Base-by-base conservation (phyloP, 305 asterid genomes). In the Fraxinus sp. region DNA sequence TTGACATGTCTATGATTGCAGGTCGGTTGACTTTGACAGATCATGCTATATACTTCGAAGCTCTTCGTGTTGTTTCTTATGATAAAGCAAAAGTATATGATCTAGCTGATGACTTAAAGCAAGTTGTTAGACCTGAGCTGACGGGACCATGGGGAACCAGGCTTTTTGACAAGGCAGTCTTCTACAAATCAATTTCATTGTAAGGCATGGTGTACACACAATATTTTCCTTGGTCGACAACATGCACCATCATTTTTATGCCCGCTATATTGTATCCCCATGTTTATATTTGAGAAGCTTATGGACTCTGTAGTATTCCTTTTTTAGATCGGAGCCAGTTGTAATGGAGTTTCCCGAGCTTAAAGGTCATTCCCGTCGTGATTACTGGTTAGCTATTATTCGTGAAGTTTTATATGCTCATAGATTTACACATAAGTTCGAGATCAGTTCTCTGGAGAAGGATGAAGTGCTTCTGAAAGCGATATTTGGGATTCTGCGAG, bases 131-230 rank as follows among this genome's bases (percentile, higher is more conserved):
- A 90, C 96, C 99, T 62, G 99, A 94, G 87, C 92, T 95, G 57
- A 93, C 99, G 9, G 99, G 98, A 78, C 98, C 99, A 14, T 95
- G 97, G 99, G 99, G 99, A 77, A 91, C 99, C 78, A 90, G 97
- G 85, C 94, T 95, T 83, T 95, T 95, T 78, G 98, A 95, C 87
- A 95, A 90, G 89, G 99, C 98, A 7, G 92, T 95, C 88, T 89
- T 89, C 83, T 95, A 94, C 82, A 95, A 95, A 83, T 94, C 99
- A 82, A 80, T 59, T 78, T 90, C 88, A 82, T 84, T 95, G 99
- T 95, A 89, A 94, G 97, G 79, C 87, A 79, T 79, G 79, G 81
- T 75, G 70, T 13, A 46, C 83, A 85, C 75, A 35, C 68, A 33
- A 36, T 66, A 80, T 74, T 24, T 80, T 33, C 78, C 14, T 30